Percentiles rank a stretch among this genome's conserved stretches.
phyloP scores from a whole-genome alignment of 345 rosid genomes.

The Hirschfeldia incana region DNA sequence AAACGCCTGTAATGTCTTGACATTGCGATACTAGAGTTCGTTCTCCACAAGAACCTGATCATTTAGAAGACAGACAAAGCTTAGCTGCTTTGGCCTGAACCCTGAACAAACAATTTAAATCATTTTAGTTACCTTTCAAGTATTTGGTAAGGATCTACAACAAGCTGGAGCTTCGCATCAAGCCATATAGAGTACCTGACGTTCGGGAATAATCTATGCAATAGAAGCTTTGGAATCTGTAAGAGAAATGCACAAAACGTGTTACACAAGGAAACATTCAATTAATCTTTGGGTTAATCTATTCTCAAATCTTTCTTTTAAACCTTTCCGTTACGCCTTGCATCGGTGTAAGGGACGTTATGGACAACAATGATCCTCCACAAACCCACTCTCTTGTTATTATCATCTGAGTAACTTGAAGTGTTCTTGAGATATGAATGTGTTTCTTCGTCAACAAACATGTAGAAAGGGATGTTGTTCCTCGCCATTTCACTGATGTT shows the following conservation, averaged over 20 bases:
- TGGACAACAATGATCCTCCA: slow-evolving; percentile 81
- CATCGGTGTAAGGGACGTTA: slow-evolving; percentile 72
- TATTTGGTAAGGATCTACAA: slow-evolving; percentile 83
- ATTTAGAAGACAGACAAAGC: background rate
- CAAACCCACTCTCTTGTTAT: slow-evolving; percentile 63
- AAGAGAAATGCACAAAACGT: slow-evolving; percentile 21
- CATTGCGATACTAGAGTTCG: slow-evolving; percentile 74
- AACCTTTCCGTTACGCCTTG: slow-evolving; percentile 91
- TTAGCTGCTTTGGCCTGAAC: background rate
- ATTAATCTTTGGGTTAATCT: background rate
- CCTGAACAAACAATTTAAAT: background rate
- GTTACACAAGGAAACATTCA: background rate
- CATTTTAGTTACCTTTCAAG: slow-evolving; percentile 64
- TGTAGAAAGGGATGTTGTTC: slow-evolving; percentile 68
- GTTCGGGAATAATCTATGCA: slow-evolving; percentile 81
- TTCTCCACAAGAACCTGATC: slow-evolving; percentile 77
- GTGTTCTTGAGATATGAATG: slow-evolving; percentile 66
- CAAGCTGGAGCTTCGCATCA: slow-evolving; percentile 90
- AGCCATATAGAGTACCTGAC: slow-evolving; percentile 81
- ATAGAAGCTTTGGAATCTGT: slow-evolving; percentile 88
- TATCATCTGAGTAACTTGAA: slow-evolving; percentile 49
- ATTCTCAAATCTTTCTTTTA: background rate
- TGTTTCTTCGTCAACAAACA: slow-evolving; percentile 91
- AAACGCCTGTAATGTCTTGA: slow-evolving; percentile 83
- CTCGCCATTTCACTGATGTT: slow-evolving; percentile 65